Conservation (phyloP, 495 filamentous ascomycete species). For the Annulohypoxylon nitens region DNA sequence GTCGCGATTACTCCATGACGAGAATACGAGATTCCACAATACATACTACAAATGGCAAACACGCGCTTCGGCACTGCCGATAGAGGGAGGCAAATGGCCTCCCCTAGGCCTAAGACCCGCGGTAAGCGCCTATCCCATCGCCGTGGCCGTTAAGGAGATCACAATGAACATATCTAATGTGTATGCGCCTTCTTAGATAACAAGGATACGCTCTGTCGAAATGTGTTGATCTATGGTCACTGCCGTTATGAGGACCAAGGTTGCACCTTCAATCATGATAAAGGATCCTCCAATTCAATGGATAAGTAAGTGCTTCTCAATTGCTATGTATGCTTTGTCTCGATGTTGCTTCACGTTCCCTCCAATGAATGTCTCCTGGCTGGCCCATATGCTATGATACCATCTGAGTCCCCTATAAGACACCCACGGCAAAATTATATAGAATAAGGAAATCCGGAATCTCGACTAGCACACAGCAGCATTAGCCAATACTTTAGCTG, state of each 20-base stretch:
- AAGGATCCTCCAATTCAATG: constrained; percentile 58
- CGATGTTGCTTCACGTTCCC: not conserved
- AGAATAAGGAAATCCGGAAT: constrained; percentile 11
- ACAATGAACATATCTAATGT: not conserved
- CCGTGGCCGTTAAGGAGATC: not conserved
- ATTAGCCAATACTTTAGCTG: constrained; percentile 25
- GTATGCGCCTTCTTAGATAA: constrained; percentile 54
- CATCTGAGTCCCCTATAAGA: constrained; percentile 18
- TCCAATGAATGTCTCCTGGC: not conserved
- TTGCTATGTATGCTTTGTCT: not conserved
- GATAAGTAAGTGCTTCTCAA: constrained; percentile 69
- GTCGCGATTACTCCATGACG: constrained; percentile 41
- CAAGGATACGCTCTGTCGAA: constrained; percentile 92
- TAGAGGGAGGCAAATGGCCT: constrained; percentile 63
- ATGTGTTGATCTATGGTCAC: constrained; percentile 93
- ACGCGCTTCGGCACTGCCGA: constrained; percentile 59
- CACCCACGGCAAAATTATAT: constrained; percentile 6
- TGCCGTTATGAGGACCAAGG: constrained; percentile 93
- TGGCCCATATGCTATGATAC: constrained; percentile 24
- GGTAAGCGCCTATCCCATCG: constrained; percentile 52
- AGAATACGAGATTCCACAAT: constrained; percentile 34
- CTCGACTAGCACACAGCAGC: constrained; percentile 10
- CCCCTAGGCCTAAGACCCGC: constrained; percentile 65
- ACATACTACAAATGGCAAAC: constrained; percentile 56
- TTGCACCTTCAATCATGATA: constrained; percentile 93